A percentile compares a stretch with the other conserved stretches of the same genome.
Conservation (phyloP, 345 rosid species). For the Melastoma malabathricum region DNA sequence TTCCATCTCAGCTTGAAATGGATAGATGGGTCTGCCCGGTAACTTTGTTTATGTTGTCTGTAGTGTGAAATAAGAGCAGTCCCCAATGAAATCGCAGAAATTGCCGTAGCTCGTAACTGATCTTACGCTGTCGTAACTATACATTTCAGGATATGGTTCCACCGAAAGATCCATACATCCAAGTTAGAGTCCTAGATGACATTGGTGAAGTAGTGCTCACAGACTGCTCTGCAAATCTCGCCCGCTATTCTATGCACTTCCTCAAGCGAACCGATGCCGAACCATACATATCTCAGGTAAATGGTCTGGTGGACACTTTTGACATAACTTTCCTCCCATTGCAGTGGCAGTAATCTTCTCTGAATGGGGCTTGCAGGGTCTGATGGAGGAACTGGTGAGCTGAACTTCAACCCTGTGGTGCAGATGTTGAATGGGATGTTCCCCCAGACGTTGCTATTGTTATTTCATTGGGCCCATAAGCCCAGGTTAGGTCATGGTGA, state of each 20-base stretch:
- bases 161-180: constrained; percentile 88
- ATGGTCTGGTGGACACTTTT: too few relatives aligned
- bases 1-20: background rate
- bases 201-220: constrained; percentile 53
- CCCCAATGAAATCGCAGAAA: too few relatives aligned
- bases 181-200: constrained; percentile 74
- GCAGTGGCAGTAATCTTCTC: constrained; percentile 1
- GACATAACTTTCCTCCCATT: constrained; percentile 1
- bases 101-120: background rate
- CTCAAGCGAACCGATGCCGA: constrained; percentile 90
- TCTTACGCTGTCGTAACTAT: background rate
- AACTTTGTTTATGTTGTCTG: too few relatives aligned
- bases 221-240: constrained; percentile 62
- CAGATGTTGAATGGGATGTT: too few relatives aligned
- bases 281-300: constrained; percentile 68
- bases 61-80: background rate
- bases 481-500: too few relatives aligned
- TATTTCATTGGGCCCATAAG: too few relatives aligned
- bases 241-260: constrained; percentile 84
- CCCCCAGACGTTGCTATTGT: too few relatives aligned
- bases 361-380: constrained; percentile 39
- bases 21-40: background rate
- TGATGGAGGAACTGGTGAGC: constrained; percentile 76
- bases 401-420: constrained; percentile 9
- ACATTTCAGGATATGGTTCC: constrained; percentile 83